Conservation (phyloP, 345 rosid genomes). For the Odontarrhena argentea region DNA sequence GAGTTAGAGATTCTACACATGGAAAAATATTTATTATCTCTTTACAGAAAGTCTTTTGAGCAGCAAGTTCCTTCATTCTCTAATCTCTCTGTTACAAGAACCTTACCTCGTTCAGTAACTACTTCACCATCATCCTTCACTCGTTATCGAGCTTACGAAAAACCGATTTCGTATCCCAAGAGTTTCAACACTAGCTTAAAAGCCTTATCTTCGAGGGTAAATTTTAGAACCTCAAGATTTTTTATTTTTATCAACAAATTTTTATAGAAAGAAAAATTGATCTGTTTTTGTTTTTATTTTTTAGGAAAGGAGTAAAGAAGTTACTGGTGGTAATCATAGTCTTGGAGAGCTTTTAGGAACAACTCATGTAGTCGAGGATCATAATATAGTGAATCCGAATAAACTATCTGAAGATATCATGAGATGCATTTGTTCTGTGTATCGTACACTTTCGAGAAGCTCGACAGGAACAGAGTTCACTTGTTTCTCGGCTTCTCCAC, state of each 20-base stretch:
- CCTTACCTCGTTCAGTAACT: slow-evolving; percentile 33
- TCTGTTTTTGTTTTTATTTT: not conserved
- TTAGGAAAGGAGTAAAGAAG: slow-evolving; percentile 48
- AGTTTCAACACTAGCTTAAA: slow-evolving; percentile 46
- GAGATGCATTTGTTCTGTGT: slow-evolving; percentile 81
- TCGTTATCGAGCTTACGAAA: slow-evolving; percentile 45
- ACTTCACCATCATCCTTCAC: slow-evolving; percentile 38
- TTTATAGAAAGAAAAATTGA: not conserved
- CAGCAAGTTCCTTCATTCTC: slow-evolving; percentile 49
- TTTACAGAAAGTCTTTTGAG: slow-evolving; percentile 66
- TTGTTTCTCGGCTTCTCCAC: slow-evolving; percentile 59
- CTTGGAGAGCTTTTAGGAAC: slow-evolving; percentile 78
- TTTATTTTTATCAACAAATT: not conserved
- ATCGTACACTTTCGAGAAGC: slow-evolving; percentile 63
- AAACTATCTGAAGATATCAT: slow-evolving; percentile 75
- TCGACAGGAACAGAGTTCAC: slow-evolving; percentile 30
- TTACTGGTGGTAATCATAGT: slow-evolving; percentile 58
- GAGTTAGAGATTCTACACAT: slow-evolving; percentile 70
- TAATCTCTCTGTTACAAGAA: slow-evolving; percentile 34
- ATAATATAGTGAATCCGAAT: slow-evolving; percentile 49
- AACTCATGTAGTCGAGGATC: slow-evolving; percentile 40
- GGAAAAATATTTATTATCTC: slow-evolving; percentile 70
- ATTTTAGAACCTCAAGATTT: not conserved
- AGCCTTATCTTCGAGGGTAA: slow-evolving; percentile 53
- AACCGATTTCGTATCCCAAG: slow-evolving; percentile 44